Percentiles rank a stretch among this genome's conserved stretches.
Evolutionary conservation across 108 stramenopile genomes (phyloP).

Genomic region (Aurantiochytrium sp.): DNA sequence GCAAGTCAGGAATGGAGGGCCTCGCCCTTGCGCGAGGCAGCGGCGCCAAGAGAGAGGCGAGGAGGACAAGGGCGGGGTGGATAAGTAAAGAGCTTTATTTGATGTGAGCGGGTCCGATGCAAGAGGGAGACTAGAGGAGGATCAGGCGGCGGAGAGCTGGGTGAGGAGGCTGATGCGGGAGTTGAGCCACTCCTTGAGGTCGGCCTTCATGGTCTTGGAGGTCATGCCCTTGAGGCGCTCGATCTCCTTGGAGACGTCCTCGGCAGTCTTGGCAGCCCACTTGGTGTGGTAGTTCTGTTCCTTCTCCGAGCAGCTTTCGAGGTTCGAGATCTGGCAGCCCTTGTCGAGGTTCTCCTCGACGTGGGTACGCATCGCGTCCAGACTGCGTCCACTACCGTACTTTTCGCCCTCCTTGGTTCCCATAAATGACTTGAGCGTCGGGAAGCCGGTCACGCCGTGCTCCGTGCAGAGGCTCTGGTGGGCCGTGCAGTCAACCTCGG

Average conservation of each 20-base stretch:
- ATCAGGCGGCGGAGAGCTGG: background rate
- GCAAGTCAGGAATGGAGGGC: too few relatives aligned
- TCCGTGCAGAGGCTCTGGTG: constrained; percentile 13
- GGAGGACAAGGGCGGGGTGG: too few relatives aligned
- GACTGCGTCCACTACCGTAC: constrained; percentile 31
- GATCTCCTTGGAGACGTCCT: background rate
- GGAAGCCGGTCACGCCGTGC: constrained; percentile 39
- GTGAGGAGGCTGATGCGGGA: background rate
- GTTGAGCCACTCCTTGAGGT: constrained; percentile 6
- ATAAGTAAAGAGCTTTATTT: too few relatives aligned
- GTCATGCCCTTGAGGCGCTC: constrained; percentile 16
- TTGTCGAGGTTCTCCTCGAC: constrained; percentile 27
- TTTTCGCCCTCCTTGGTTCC: constrained; percentile 29
- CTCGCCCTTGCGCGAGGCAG: too few relatives aligned
- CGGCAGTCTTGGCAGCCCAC: background rate
- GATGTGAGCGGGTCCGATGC: too few relatives aligned
- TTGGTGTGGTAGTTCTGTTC: background rate
- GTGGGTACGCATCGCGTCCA: constrained; percentile 25
- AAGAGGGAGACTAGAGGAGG: too few relatives aligned
- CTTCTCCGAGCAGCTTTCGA: background rate
- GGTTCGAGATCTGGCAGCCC: background rate
- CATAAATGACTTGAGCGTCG: constrained; percentile 39
- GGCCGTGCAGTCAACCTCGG: constrained; percentile 35
- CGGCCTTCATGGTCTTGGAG: background rate
- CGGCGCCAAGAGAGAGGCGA: too few relatives aligned